Conservation (phyloP, 1,284 basidiomycete genomes). For the Pascua guehoae region DNA sequence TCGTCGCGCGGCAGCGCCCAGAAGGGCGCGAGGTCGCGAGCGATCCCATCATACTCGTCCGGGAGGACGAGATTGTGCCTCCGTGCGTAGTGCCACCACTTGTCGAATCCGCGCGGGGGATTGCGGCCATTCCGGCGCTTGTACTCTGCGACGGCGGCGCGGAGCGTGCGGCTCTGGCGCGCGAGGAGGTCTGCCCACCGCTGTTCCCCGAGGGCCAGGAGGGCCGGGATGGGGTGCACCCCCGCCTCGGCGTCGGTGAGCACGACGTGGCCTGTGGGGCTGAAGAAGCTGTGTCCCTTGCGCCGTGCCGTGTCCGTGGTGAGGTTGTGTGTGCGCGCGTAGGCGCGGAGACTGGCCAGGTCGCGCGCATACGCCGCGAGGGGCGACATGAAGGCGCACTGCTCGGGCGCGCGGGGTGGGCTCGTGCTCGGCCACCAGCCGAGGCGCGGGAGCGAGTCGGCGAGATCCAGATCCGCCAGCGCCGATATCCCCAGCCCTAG, state of each 20-base stretch:
- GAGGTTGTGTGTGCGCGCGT: slow-evolving; percentile 1
- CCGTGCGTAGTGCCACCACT: slow-evolving; percentile 79
- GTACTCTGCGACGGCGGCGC: slow-evolving; percentile 72
- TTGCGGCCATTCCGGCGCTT: slow-evolving; percentile 65
- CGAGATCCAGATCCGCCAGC: no score
- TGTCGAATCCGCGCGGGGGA: slow-evolving; percentile 80
- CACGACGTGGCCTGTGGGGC: slow-evolving; percentile 41
- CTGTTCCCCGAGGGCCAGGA: slow-evolving; percentile 73
- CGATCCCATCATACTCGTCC: slow-evolving; percentile 82
- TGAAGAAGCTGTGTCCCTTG: slow-evolving; percentile 32
- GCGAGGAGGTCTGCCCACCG: slow-evolving; percentile 63
- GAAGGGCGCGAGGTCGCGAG: slow-evolving; percentile 75
- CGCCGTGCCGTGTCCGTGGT: background rate
- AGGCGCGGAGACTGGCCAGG: slow-evolving; percentile 25
- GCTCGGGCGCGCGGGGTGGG: background rate
- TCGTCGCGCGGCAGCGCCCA: slow-evolving; percentile 68
- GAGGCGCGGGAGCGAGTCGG: no score
- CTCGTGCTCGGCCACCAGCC: background rate
- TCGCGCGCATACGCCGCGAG: slow-evolving; percentile 42
- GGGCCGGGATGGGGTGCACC: slow-evolving; percentile 69
- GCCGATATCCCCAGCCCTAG: no score
- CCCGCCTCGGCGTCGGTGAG: slow-evolving; percentile 28
- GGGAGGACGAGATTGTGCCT: slow-evolving; percentile 69
- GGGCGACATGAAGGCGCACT: slow-evolving; percentile 39
- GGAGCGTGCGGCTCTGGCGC: slow-evolving; percentile 69